Base-by-base conservation (phyloP, 257 asterid genomes). In the Nicotiana paniculata region DNA sequence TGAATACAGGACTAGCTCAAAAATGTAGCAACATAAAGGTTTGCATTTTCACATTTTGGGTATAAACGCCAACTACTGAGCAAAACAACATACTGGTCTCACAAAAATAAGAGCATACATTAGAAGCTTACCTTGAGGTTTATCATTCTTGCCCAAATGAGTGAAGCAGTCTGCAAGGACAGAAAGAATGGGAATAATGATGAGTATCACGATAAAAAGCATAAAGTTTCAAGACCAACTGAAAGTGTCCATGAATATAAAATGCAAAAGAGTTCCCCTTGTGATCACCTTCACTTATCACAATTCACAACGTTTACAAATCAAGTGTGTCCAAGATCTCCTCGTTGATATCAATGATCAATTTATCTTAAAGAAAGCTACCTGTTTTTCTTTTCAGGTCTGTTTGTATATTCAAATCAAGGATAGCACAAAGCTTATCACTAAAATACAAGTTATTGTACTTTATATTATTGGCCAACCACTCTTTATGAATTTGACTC, bases 91-190 rank as follows among this genome's bases (percentile, higher is more conserved):
- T 15, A 75, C 43, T 8, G 0, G 26, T 51, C 63, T 51, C 17
- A 75, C 43, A 51, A 75, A 75, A 75, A 26, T 53, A 0, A 28
- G 61, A 72, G 26, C 5, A 24, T 75, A 69, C 53, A 17, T 26
- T 76, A 74, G 59, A 24, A 65, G 55, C 86, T 35, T 88, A 93
- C 97, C 91, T 85, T 65, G 87, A 26, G 46, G 81, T 4, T 88
- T 83, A 9, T 86, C 90, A 64, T 88, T 89, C 86, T 83, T 88
- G 81, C 91, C 88, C 89, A 91, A 74, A 86, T 93, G 97, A 62
- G 96, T 81, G 86, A 57, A 93, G 93, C 98, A 95, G 86, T 90
- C 97, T 95, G 93, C 92, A 85, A 84, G 13, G 57, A 68, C 62
- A 82, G 80, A 64, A 72, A 75, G 16, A 16, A 37, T 81, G 54